These are phyloP conservation scores for Macaranga tanarius DNA, from an alignment of 441 rosid genomes.

Conservation along the genomic window DNA sequence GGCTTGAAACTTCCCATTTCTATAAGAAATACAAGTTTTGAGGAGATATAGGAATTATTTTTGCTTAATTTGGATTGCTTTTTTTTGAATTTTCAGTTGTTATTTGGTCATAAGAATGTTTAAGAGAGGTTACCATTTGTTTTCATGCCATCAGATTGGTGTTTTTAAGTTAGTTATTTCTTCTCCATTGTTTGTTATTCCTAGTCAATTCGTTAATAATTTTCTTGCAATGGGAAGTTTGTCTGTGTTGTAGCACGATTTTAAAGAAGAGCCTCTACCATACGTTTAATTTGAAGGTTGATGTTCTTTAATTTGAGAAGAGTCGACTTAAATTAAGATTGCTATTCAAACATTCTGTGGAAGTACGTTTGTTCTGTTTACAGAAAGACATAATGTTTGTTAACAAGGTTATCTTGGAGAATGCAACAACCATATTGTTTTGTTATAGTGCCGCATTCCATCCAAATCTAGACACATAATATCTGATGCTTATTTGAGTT, in stretches of 20 bases:
- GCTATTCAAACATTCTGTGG: background rate
- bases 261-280: too few relatives aligned
- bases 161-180: background rate
- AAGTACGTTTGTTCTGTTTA: too few relatives aligned
- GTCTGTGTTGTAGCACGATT: too few relatives aligned
- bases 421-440: background rate
- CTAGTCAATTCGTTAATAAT: background rate
- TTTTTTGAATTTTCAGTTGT: background rate
- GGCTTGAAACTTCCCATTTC: background rate
- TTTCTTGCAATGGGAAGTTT: too few relatives aligned
- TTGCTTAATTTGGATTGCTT: conserved; percentile 1
- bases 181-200: background rate
- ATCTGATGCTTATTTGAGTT: background rate
- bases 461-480: background rate
- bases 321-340: background rate
- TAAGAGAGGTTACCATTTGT: background rate
- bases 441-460: background rate
- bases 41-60: background rate
- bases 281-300: background rate
- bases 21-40: background rate
- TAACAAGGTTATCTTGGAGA: background rate
- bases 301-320: background rate
- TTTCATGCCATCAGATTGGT: background rate
- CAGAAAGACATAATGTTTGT: background rate
- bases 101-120: background rate